phyloP scores from a whole-genome alignment of 106 monocot species.

The Dactylorhiza incarnata region DNA sequence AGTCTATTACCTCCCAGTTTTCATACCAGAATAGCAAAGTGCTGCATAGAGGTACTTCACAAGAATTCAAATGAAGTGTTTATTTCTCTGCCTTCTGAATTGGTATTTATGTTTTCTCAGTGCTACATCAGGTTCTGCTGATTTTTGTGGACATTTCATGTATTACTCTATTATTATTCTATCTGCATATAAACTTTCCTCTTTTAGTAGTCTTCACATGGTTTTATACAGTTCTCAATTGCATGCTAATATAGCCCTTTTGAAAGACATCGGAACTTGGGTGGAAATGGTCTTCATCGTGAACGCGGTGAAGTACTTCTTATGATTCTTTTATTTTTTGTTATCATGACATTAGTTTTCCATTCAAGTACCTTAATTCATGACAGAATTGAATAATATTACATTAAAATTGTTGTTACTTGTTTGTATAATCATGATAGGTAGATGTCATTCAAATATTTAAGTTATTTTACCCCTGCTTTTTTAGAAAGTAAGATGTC shows the following conservation, averaged over 20 bases:
- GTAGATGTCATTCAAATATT: neutral
- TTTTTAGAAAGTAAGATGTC: neutral
- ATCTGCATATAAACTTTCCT: neutral
- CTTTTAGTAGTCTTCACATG: neutral
- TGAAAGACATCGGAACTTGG: neutral
- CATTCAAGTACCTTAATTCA: neutral
- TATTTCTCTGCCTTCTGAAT: neutral
- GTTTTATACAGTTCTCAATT: neutral
- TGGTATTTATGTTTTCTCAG: neutral
- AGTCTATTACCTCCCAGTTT: conserved; percentile 87
- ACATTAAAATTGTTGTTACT: neutral
- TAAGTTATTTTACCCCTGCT: neutral
- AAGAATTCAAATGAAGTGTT: neutral
- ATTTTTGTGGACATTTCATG: neutral
- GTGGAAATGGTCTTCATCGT: neutral
- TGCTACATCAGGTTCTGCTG: neutral
- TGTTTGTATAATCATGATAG: neutral
- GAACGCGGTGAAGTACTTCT: neutral
- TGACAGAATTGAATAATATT: neutral
- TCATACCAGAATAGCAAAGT: conserved; percentile 59
- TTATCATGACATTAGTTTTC: neutral
- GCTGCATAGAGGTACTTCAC: conserved; percentile 64
- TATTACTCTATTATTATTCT: neutral
- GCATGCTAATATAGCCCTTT: neutral
- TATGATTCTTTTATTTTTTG: neutral